Base-by-base conservation (phyloP, 331 rosid genomes). In the Malus hybrid region DNA sequence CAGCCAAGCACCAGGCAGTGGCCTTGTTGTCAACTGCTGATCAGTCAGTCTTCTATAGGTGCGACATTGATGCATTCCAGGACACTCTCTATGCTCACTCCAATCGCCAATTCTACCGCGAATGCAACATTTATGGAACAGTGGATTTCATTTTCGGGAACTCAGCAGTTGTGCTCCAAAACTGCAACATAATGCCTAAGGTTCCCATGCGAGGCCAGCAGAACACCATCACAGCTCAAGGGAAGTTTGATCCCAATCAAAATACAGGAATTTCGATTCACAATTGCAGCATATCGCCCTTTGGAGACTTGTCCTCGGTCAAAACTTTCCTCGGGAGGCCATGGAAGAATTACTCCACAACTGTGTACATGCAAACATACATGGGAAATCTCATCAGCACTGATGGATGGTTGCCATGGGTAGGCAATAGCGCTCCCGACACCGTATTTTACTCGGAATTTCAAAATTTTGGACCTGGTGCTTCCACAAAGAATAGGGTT, bases 211-310 rank as follows among this genome's bases (percentile, higher is more conserved):
- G 1, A 5, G 96, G 96, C 5, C 98, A 93, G 55, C 69, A 85
- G 72, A 89, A 89, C 86, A 93, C 95, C n/a, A 85, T 93, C 77
- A 90, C 96, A 32, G 98, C 96, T 60, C 96, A 93, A 61, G 98
- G 98, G 2, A 85, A 88, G 73, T 24, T 75, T 13, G 98, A 93
- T 48, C 96, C 98, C 1, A 89, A 90, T 55, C 89, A 89, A 82
- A 89, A 89, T 82, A 93, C 95, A 0, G 98, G 96, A 28, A 85
- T 86, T 44, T 79, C 93, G 11, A 82, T 90, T 10, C 96, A 90
- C 12, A 79, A 81, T 62, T 89, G 89, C 74, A 79, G 12, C 27
- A 83, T 93, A 65, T 52, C 61, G 56, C 93, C 96, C 5, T 81
- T 27, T n/a, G 96, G 87, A 15, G 6, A 93, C 81, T 72, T 93